phyloP scores from a whole-genome alignment of 345 rosid genomes.

The Brassica rapa region DNA sequence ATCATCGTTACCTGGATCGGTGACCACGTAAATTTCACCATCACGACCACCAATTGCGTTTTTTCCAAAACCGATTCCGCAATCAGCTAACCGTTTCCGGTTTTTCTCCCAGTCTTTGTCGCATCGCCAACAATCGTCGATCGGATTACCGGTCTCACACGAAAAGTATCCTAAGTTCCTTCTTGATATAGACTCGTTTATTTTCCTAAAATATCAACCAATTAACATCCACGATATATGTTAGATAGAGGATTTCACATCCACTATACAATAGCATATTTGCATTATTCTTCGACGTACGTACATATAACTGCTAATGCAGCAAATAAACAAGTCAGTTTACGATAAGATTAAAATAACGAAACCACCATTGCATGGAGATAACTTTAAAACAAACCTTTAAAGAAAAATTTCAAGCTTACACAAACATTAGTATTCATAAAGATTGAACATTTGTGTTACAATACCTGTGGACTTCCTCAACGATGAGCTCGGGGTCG shows the following conservation, averaged over 20 bases:
- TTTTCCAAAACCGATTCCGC: conserved; percentile 81
- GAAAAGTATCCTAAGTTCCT: conserved; percentile 67
- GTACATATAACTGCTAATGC: not conserved
- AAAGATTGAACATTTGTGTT: not conserved
- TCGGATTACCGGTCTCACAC: conserved; percentile 75
- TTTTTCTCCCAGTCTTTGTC: conserved; percentile 77
- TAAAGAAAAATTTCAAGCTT: not conserved
- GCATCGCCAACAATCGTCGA: conserved; percentile 87
- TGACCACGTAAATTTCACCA: conserved; percentile 68
- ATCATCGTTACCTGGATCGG: conserved; percentile 59
- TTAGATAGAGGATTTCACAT: not conserved
- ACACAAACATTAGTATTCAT: not conserved
- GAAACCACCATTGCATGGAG: not conserved
- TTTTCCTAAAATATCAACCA: conserved; percentile 43
- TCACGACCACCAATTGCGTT: conserved; percentile 75
- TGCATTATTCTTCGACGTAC: not conserved
- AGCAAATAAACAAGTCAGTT: not conserved
- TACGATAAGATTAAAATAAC: not conserved
- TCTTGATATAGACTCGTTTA: conserved; percentile 57
- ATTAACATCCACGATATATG: not conserved
- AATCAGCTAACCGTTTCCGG: conserved; percentile 68
- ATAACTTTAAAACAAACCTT: not conserved
- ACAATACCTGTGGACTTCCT: conserved; percentile 65
- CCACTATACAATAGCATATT: not conserved
- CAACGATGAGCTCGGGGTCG: conserved; percentile 58